These are phyloP conservation scores for Eimeria maxima DNA, from an alignment of 169 alveolate genomes.

Conservation along the genomic window DNA sequence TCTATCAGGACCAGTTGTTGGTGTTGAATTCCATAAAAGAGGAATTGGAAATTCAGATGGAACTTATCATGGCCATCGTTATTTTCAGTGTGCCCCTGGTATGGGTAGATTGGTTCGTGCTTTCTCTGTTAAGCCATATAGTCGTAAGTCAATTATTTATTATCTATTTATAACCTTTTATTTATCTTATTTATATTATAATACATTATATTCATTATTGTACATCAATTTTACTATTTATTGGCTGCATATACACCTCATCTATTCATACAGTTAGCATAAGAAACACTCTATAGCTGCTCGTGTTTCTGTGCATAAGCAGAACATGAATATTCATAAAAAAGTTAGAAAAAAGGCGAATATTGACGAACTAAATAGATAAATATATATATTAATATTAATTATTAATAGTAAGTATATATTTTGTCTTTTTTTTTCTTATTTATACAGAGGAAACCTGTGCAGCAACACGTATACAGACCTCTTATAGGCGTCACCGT, in stretches of 20 bases:
- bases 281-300: background rate
- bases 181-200: too few species aligned
- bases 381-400: too few species aligned
- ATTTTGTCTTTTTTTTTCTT: background rate
- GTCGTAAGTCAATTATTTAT: background rate
- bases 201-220: too few species aligned
- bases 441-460: constrained; percentile 42
- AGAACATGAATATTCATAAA: too few species aligned
- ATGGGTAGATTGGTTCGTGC: constrained; percentile 60
- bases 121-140: constrained; percentile 5
- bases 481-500: constrained; percentile 69
- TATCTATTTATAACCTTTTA: background rate
- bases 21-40: constrained; percentile 68
- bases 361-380: too few species aligned
- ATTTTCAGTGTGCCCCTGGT: constrained; percentile 72
- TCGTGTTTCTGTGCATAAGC: background rate
- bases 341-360: too few species aligned
- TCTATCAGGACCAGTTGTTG: constrained; percentile 24
- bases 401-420: background rate
- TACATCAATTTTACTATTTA: too few species aligned
- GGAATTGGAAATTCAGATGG: constrained; percentile 66
- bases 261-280: background rate
- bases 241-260: too few species aligned
- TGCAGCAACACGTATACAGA: constrained; percentile 67
- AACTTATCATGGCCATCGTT: constrained; percentile 72